Conservation (phyloP, 306 rosid species). For the Vicia sativa region DNA sequence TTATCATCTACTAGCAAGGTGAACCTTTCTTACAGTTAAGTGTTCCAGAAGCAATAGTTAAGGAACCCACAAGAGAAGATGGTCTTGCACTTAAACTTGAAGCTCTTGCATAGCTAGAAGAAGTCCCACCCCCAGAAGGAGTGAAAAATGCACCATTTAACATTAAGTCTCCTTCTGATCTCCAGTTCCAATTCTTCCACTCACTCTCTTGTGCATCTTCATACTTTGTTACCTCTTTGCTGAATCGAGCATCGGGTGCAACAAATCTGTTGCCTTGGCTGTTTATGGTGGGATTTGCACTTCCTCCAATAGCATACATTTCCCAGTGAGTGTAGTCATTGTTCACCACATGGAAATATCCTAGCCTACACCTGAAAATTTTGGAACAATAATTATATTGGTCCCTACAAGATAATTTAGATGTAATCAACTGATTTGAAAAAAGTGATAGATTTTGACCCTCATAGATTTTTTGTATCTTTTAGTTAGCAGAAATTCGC, state of each 20-base stretch:
- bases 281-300: constrained; percentile 88
- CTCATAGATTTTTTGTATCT: constrained; percentile 31
- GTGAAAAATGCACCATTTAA: constrained; percentile 89
- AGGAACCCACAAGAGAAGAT: constrained; percentile 73
- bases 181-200: constrained; percentile 92
- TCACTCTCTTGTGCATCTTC: constrained; percentile 86
- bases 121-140: constrained; percentile 81
- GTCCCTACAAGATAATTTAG: constrained; percentile 31
- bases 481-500: neutral
- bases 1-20: constrained; percentile 56
- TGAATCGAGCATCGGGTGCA: constrained; percentile 76
- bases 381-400: neutral
- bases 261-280: constrained; percentile 93
- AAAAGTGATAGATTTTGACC: constrained; percentile 9
- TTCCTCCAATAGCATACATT: constrained; percentile 99
- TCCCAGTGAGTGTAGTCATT: constrained; percentile 99
- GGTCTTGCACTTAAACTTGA: constrained; percentile 91
- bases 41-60: constrained; percentile 68
- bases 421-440: constrained; percentile 7
- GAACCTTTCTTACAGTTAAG: constrained; percentile 76
- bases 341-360: constrained; percentile 96
- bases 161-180: constrained; percentile 81
- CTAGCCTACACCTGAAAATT: constrained; percentile 80
- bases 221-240: constrained; percentile 97
- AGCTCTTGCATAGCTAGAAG: constrained; percentile 88